Evolutionary conservation across 106 monocot genomes (phyloP).

Genomic region (Hemerocallis citrina): DNA sequence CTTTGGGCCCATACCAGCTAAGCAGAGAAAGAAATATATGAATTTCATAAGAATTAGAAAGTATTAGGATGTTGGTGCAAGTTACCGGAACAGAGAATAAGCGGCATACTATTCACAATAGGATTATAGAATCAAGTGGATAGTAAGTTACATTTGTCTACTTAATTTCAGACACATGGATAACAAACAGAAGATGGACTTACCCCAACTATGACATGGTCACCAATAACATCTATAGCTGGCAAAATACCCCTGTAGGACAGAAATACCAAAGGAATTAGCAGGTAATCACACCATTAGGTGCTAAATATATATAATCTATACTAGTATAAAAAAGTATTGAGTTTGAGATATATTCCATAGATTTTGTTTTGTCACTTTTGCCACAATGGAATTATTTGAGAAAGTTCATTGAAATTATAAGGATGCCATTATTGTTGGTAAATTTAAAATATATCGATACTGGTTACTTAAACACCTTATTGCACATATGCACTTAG

Average conservation of each 20-base stretch:
- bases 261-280: constrained; percentile 8
- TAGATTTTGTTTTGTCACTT: background rate
- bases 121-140: background rate
- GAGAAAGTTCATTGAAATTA: no score
- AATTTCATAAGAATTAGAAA: background rate
- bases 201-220: constrained; percentile 60
- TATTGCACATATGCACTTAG: no score
- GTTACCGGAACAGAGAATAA: no score
- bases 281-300: background rate
- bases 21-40: no score
- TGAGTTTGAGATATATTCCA: background rate
- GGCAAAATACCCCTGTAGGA: constrained; percentile 71
- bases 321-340: background rate
- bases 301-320: no score
- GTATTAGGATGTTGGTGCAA: background rate
- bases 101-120: background rate
- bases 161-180: background rate
- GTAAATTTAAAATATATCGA: no score
- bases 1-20: no score
- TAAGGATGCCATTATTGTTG: no score
- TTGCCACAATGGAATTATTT: no score
- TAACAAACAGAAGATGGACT: constrained; percentile 27
- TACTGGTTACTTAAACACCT: no score
- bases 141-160: no score
- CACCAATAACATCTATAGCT: constrained; percentile 62